phyloP scores from a whole-genome alignment of 2,329 filamentous ascomycete genomes.

The Pleurostoma richardsiae region DNA sequence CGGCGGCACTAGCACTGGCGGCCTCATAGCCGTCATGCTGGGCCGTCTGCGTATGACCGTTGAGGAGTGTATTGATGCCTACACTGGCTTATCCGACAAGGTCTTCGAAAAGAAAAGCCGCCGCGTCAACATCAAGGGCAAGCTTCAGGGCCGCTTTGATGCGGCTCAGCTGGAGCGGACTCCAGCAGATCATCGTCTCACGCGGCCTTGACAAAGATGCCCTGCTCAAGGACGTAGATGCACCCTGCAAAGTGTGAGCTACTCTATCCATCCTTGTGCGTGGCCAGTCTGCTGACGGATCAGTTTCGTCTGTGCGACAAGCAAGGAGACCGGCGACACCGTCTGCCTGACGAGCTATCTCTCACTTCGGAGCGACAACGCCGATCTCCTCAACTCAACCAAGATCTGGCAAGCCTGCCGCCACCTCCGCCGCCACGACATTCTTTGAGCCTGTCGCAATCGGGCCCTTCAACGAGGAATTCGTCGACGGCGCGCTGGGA shows the following conservation, averaged over 20 bases:
- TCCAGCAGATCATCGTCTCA: neutral
- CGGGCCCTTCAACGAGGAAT: constrained; percentile 14
- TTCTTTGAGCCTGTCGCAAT: constrained; percentile 32
- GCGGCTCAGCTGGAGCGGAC: neutral
- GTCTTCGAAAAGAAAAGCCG: neutral
- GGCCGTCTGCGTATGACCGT: constrained; percentile 30
- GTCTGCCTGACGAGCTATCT: neutral
- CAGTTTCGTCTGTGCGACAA: neutral
- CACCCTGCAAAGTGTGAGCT: neutral
- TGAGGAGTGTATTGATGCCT: neutral
- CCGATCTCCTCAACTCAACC: constrained; percentile 2
- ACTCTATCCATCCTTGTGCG: neutral
- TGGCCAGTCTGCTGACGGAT: neutral
- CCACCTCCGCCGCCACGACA: constrained; percentile 26
- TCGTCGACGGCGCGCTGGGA: constrained; percentile 32
- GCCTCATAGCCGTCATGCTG: constrained; percentile 37
- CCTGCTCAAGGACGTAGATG: neutral
- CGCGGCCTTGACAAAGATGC: neutral
- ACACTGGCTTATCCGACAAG: neutral
- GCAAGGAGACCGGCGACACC: neutral
- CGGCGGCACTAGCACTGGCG: constrained; percentile 24
- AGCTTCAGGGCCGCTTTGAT: neutral
- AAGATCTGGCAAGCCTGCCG: constrained; percentile 30
- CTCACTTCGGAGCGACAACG: neutral
- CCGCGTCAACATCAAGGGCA: neutral